Percentiles rank a stretch among this genome's conserved stretches.
Conservation (phyloP, 805 yeast genomes). For the Barnettozyma vustinii region DNA sequence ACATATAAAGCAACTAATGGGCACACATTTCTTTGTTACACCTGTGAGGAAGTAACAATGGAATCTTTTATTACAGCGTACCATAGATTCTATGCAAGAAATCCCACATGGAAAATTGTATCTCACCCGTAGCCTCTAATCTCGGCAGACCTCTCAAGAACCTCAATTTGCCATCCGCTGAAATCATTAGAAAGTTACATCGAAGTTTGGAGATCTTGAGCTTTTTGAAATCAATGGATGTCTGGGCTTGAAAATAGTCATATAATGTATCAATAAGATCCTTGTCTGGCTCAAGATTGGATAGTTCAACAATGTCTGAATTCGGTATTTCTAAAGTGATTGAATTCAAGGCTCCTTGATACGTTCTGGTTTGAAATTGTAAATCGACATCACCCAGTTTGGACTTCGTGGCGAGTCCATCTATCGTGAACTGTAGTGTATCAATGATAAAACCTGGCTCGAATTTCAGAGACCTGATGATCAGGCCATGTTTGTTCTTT, state of each 20-base stretch:
- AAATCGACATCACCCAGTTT: constrained; percentile 26
- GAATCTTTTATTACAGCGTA: not conserved
- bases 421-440: constrained; percentile 22
- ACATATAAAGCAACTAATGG: constrained; percentile 18
- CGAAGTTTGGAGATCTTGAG: constrained; percentile 17
- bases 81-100: constrained; percentile 12
- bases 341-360: constrained; percentile 17
- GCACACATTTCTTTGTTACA: constrained; percentile 20
- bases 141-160: constrained; percentile 20
- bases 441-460: constrained; percentile 21
- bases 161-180: constrained; percentile 19
- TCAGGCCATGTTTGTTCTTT: constrained; percentile 21
- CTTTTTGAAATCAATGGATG: constrained; percentile 26
- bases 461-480: constrained; percentile 23
- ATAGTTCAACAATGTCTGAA: constrained; percentile 21
- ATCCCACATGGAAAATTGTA: constrained; percentile 24
- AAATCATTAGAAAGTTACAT: constrained; percentile 17
- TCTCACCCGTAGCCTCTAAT: constrained; percentile 15
- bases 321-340: constrained; percentile 26
- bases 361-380: constrained; percentile 21
- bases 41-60: not conserved
- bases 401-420: constrained; percentile 12
- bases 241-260: constrained; percentile 21
- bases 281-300: constrained; percentile 1
- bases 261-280: constrained; percentile 15